These are phyloP conservation scores for Mycosphaerella sp. DNA, from an alignment of 2,329 filamentous ascomycete species.

Conservation along the genomic window DNA sequence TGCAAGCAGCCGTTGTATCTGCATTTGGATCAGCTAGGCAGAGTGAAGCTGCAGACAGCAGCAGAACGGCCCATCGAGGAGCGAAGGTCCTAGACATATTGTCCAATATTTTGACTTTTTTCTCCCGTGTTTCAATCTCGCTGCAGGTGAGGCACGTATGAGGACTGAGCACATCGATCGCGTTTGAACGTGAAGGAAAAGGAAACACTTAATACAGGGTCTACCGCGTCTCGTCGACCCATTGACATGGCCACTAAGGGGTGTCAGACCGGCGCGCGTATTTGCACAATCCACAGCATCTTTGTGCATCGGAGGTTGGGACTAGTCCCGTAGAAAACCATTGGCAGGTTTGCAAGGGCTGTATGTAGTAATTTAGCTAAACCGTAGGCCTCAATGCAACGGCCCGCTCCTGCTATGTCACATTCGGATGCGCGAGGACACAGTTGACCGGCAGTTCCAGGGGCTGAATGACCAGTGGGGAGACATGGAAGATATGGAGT, in stretches of 20 bases:
- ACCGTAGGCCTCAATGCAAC: too few relatives aligned
- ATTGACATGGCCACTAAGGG: background rate
- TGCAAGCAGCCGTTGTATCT: conserved; percentile 10
- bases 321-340: too few relatives aligned
- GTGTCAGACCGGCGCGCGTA: background rate
- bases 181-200: background rate
- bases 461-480: too few relatives aligned
- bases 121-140: background rate
- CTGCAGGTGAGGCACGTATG: background rate
- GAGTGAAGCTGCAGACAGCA: conserved; percentile 2
- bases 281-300: background rate
- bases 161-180: background rate
- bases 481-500: background rate
- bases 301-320: background rate
- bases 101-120: background rate
- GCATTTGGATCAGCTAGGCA: conserved; percentile 7
- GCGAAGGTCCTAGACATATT: background rate
- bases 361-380: too few relatives aligned
- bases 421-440: too few relatives aligned
- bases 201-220: background rate
- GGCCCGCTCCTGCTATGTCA: too few relatives aligned
- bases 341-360: too few relatives aligned
- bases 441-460: too few relatives aligned
- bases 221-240: background rate
- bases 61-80: background rate